These are phyloP conservation scores for Mentha longifolia DNA, from an alignment of 257 asterid genomes.

Conservation along the genomic window DNA sequence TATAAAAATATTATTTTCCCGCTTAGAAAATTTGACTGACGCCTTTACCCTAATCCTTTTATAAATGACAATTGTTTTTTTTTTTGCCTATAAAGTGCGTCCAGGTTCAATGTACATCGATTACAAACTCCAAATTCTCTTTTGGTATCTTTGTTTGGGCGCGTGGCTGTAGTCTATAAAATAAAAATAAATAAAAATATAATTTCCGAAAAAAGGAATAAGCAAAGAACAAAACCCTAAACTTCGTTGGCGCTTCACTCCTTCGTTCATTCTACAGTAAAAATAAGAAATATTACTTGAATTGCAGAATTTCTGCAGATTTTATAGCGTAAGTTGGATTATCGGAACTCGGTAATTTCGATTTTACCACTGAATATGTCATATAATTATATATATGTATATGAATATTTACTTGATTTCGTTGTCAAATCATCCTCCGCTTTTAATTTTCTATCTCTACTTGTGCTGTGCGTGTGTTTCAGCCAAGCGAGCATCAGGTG, in stretches of 20 bases:
- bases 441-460: not conserved
- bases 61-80: not conserved
- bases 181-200: not conserved
- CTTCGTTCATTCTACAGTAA: too few relatives aligned
- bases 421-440: not conserved
- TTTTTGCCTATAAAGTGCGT: conserved; percentile 15
- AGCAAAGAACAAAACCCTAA: too few relatives aligned
- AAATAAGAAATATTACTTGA: too few relatives aligned
- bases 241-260: too few relatives aligned
- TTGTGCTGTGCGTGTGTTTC: not conserved
- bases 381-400: too few relatives aligned
- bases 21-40: too few relatives aligned
- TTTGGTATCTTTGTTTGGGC: not conserved
- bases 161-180: not conserved
- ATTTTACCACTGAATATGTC: too few relatives aligned
- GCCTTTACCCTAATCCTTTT: too few relatives aligned
- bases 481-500: not conserved
- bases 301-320: too few relatives aligned
- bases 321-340: too few relatives aligned
- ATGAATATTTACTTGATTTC: not conserved
- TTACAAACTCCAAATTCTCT: conserved; percentile 2
- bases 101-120: conserved; percentile 38
- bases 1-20: too few relatives aligned
- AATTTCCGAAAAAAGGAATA: not conserved
- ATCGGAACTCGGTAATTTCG: too few relatives aligned